Evolutionary conservation across 2,329 filamentous ascomycete species (phyloP).

Genomic region (Colletotrichum sp.): DNA sequence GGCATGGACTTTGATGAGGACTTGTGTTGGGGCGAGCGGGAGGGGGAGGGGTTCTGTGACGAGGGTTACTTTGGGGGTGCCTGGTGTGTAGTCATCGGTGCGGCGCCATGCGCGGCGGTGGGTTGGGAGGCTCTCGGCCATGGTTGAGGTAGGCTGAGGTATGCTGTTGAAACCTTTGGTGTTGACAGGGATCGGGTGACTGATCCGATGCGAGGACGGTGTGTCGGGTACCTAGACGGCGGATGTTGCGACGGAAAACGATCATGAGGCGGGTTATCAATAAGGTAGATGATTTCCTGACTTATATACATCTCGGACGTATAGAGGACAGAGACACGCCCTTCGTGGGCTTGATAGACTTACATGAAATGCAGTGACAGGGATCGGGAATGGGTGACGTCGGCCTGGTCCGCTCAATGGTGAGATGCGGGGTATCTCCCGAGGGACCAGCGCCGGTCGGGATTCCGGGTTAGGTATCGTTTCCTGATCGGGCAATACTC

Average conservation of each 20-base stretch:
- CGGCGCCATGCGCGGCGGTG: constrained; percentile 28
- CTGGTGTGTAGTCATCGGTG: constrained; percentile 31
- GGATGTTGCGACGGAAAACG: neutral
- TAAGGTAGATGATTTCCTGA: neutral
- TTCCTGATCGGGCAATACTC: neutral
- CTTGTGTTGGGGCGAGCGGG: constrained; percentile 31
- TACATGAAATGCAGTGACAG: neutral
- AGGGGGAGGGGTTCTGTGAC: constrained; percentile 33
- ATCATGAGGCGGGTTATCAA: neutral
- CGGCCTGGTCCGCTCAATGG: neutral
- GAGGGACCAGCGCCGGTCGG: neutral
- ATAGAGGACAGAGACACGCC: neutral
- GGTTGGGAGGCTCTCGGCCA: neutral
- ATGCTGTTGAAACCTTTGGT: neutral
- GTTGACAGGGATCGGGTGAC: neutral
- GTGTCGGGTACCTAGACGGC: neutral
- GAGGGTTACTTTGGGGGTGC: constrained; percentile 35
- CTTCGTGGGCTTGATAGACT: neutral
- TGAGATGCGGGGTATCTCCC: neutral
- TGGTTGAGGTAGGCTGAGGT: neutral
- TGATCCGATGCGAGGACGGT: neutral
- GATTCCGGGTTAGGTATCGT: neutral
- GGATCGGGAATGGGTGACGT: neutral
- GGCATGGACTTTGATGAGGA: constrained; percentile 34
- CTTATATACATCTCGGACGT: neutral